phyloP scores from a whole-genome alignment of 2,329 filamentous ascomycete species.

The Boeremia lycopersici region DNA sequence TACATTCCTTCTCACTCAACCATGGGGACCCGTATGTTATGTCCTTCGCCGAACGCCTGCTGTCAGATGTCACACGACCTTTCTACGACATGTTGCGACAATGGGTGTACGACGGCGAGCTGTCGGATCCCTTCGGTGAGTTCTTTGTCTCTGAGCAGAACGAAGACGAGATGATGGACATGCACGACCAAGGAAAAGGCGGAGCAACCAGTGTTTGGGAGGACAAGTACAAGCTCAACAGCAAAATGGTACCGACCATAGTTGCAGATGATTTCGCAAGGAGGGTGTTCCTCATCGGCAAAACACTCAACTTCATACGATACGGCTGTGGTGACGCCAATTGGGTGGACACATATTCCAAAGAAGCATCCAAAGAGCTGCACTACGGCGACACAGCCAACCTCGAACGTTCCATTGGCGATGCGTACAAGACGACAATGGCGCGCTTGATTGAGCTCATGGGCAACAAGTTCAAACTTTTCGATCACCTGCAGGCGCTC shows the following conservation, averaged over 20 bases:
- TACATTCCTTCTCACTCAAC: constrained; percentile 90
- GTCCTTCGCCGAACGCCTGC: constrained; percentile 86
- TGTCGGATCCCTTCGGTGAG: constrained; percentile 93
- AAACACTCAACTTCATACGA: constrained; percentile 96
- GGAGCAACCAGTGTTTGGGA: constrained; percentile 94
- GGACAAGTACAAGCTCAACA: constrained; percentile 89
- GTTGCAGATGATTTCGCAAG: constrained; percentile 92
- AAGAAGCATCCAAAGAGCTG: constrained; percentile 87
- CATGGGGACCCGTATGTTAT: constrained; percentile 95
- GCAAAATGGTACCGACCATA: constrained; percentile 88
- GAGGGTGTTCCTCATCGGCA: constrained; percentile 96
- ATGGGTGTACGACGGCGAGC: constrained; percentile 98
- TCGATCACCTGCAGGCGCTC: constrained; percentile 86
- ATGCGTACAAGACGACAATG: constrained; percentile 98
- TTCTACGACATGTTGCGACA: constrained; percentile 96
- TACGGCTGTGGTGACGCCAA: constrained; percentile 91
- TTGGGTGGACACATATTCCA: constrained; percentile 96
- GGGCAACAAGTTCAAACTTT: constrained; percentile 92
- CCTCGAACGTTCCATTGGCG: constrained; percentile 90
- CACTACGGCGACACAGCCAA: constrained; percentile 92
- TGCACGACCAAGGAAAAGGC: constrained; percentile 50
- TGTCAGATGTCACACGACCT: constrained; percentile 85
- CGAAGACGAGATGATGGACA: constrained; percentile 53
- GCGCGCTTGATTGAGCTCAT: constrained; percentile 90
- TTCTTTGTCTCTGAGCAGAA: constrained; percentile 93